Conservation (phyloP, 2,329 filamentous ascomycete species). For the Fusarium fracticaudum region DNA sequence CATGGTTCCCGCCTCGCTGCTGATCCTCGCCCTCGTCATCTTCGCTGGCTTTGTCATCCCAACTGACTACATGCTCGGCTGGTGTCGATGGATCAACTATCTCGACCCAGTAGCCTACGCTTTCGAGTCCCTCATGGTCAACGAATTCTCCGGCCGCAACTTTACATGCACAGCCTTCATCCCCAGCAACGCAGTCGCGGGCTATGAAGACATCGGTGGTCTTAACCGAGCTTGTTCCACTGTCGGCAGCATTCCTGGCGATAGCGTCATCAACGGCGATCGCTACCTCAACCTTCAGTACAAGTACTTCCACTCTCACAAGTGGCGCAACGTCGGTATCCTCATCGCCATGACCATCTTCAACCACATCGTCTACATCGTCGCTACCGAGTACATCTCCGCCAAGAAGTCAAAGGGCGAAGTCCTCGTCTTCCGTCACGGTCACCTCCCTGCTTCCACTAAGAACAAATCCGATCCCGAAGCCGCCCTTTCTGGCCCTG, state of each 20-base stretch:
- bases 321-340: constrained; percentile 68
- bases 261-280: constrained; percentile 55
- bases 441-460: constrained; percentile 39
- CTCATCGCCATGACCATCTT: constrained; percentile 61
- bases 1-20: constrained; percentile 53
- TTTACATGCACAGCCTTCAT: constrained; percentile 40
- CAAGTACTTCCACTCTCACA: constrained; percentile 57
- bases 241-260: constrained; percentile 59
- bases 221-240: constrained; percentile 56
- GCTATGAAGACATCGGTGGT: constrained; percentile 42
- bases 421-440: constrained; percentile 66
- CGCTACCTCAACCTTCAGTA: constrained; percentile 58
- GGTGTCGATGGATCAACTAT: constrained; percentile 76
- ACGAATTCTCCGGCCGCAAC: constrained; percentile 64
- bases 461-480: constrained; percentile 37
- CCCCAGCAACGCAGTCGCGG: constrained; percentile 39
- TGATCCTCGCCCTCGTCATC: constrained; percentile 48
- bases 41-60: constrained; percentile 62
- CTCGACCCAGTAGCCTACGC: constrained; percentile 72
- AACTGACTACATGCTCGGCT: constrained; percentile 64
- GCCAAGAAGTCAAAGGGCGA: constrained; percentile 69
- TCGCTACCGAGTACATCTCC: constrained; percentile 57
- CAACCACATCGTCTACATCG: constrained; percentile 59
- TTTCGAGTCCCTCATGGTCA: constrained; percentile 73
- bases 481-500: constrained; percentile 26